Evolutionary conservation across 116 monocot species (phyloP).

Genomic region (Thalassia testudinum): DNA sequence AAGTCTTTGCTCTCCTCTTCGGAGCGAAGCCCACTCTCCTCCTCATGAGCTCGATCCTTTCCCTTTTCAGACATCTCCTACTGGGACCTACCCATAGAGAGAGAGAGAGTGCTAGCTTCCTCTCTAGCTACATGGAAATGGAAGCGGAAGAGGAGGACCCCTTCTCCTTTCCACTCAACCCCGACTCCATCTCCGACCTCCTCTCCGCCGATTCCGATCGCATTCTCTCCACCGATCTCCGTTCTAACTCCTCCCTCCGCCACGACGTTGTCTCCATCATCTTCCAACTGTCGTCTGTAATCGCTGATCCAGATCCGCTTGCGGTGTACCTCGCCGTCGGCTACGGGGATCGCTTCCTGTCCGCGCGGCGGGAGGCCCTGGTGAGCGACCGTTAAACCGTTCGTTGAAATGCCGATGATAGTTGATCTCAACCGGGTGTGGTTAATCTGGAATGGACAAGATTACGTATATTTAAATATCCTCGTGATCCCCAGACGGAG

Average conservation of each 20-base stretch:
- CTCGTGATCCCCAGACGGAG: constrained; percentile 8
- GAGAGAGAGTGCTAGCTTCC: too few species aligned
- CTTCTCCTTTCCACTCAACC: too few species aligned
- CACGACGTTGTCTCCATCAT: constrained; percentile 30
- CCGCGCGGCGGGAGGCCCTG: constrained; percentile 24
- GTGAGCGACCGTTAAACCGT: constrained; percentile 11
- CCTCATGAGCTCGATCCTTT: too few species aligned
- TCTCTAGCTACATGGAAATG: too few species aligned
- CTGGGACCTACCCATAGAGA: too few species aligned
- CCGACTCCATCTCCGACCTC: constrained; percentile 17
- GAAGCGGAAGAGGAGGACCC: too few species aligned
- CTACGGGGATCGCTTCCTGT: constrained; percentile 78
- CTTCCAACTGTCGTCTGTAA: constrained; percentile 21
- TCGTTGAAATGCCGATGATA: too few species aligned
- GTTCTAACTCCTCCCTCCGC: constrained; percentile 16
- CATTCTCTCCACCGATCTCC: constrained; percentile 15
- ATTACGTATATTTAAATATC: not conserved
- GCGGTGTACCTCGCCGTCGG: constrained; percentile 60
- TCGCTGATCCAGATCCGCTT: constrained; percentile 19
- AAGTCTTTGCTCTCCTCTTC: too few species aligned
- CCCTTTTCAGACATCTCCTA: too few species aligned
- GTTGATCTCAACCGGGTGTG: too few species aligned
- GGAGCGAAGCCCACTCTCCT: too few species aligned
- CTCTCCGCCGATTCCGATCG: constrained; percentile 39
- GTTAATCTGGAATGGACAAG: not conserved